Evolutionary conservation across 2,329 filamentous ascomycete species (phyloP), one percentile per base, ranked within the genome.

Genomic region (Shiraia sp.): DNA sequence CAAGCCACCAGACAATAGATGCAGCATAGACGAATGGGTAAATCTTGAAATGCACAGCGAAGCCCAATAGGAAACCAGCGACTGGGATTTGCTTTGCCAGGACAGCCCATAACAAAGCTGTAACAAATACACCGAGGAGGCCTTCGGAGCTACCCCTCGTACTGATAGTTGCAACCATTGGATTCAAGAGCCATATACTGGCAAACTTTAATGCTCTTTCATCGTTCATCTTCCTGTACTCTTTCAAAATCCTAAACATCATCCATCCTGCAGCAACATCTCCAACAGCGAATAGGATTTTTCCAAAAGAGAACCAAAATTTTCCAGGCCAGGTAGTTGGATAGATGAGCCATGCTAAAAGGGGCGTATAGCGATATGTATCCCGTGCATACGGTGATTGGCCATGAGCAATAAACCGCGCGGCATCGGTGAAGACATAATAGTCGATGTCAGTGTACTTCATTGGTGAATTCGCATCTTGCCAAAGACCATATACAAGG

Each of bases 381-480:
- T 93, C 92, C 39, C 93, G 83, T 28, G 81, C 79, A 68, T 99
- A 99, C 2, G 93, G 93, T 0, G 88, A 88, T 32, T 74, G 72
- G 3, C 81, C 81, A n/a, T 71, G 75, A 3, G 84, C 73, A 30
- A 89, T 74, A 70, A 87, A 92, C 52, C 88, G 87, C 2, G 93
- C 83, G 17, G 93, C 93, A 69, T 97, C 92, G 34, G 93, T 97
- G 76, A 99, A 99, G 68, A 99, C 93, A 53, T 90, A 84, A 72
- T 99, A 99, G 77, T 99, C 93, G 60, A 99, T 96, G 72, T 99
- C 93, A 36, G 93, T 99, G 76, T 97, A 99, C 73, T 97, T 97
- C 64, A 99, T 75, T 10, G 92, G 85, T 6, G 90, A 95, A 72
- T 91, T 79, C 46, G 89, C 86, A 72, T 99, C 93, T 74, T 99